A percentile compares a stretch with the other conserved stretches of the same genome.
Conservation (phyloP, 768 basidiomycete species). For the Amanita polypyramis region DNA sequence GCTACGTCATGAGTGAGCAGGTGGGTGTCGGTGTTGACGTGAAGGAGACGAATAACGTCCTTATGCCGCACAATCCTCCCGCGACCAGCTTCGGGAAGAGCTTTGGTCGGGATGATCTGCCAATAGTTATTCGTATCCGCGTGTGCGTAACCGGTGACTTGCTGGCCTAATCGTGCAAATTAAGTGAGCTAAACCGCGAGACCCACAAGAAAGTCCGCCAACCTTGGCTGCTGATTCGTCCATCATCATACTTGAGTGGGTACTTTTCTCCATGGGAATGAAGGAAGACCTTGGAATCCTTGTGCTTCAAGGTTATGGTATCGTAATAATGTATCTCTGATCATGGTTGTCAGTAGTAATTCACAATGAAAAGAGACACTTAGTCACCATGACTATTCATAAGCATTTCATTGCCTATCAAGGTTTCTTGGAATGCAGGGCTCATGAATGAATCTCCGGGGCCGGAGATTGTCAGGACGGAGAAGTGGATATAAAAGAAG, state of each 20-base stretch:
- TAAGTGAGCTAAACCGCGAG: background rate
- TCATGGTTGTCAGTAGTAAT: slow-evolving; percentile 3
- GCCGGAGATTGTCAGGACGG: slow-evolving; percentile 79
- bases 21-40: slow-evolving; percentile 72
- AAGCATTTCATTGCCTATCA: slow-evolving; percentile 84
- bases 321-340: slow-evolving; percentile 93
- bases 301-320: slow-evolving; percentile 78
- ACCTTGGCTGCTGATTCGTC: slow-evolving; percentile 92
- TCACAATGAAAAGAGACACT: background rate
- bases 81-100: slow-evolving; percentile 87
- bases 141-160: slow-evolving; percentile 92
- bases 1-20: slow-evolving; percentile 97
- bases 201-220: slow-evolving; percentile 5
- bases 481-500: slow-evolving; percentile 95
- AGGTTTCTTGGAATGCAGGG: slow-evolving; percentile 94
- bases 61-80: slow-evolving; percentile 87
- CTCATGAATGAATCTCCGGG: slow-evolving; percentile 97
- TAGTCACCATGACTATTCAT: slow-evolving; percentile 78
- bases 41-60: slow-evolving; percentile 82
- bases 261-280: slow-evolving; percentile 91
- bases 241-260: slow-evolving; percentile 91
- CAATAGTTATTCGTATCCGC: slow-evolving; percentile 93
- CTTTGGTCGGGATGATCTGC: slow-evolving; percentile 92
- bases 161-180: slow-evolving; percentile 54
- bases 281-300: slow-evolving; percentile 85